These are phyloP conservation scores for Aureobasidium melanogenum DNA, from an alignment of 2,329 filamentous ascomycete species.

Conservation along the genomic window DNA sequence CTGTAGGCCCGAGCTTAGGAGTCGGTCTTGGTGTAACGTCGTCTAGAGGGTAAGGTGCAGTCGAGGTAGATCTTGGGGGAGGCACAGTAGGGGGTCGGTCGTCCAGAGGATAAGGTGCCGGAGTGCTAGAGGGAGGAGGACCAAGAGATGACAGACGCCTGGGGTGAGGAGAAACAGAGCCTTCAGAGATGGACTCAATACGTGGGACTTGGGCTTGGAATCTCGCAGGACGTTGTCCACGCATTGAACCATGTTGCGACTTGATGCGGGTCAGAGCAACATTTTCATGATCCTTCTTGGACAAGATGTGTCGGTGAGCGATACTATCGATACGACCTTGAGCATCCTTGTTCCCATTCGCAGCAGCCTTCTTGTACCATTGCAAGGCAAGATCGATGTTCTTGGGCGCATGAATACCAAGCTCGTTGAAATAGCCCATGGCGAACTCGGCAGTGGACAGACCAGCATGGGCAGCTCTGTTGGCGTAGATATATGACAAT, in stretches of 20 bases:
- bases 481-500: slow-evolving; percentile 81
- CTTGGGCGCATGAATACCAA: slow-evolving; percentile 83
- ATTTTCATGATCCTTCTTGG: slow-evolving; percentile 86
- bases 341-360: slow-evolving; percentile 88
- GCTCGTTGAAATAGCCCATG: slow-evolving; percentile 94
- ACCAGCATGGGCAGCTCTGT: slow-evolving; percentile 72
- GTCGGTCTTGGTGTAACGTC: slow-evolving; percentile 43
- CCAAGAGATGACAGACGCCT: slow-evolving; percentile 11
- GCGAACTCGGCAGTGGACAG: slow-evolving; percentile 91
- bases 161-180: slow-evolving; percentile 34
- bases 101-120: slow-evolving; percentile 27
- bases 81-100: slow-evolving; percentile 45
- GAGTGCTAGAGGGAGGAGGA: slow-evolving; percentile 14
- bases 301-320: slow-evolving; percentile 65
- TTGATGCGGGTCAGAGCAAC: slow-evolving; percentile 81
- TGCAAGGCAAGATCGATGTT: slow-evolving; percentile 71
- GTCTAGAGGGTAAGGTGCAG: slow-evolving; percentile 63
- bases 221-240: slow-evolving; percentile 37
- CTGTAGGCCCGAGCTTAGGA: neutral
- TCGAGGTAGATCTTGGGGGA: slow-evolving; percentile 40
- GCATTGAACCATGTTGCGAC: slow-evolving; percentile 44
- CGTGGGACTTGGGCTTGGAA: slow-evolving; percentile 28
- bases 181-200: slow-evolving; percentile 32
- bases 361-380: slow-evolving; percentile 87
- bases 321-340: slow-evolving; percentile 73